Percentiles rank a stretch among this genome's conserved stretches.
Conservation (phyloP, 1,139 yeast species). For the Blastobotrys ciferrii region DNA sequence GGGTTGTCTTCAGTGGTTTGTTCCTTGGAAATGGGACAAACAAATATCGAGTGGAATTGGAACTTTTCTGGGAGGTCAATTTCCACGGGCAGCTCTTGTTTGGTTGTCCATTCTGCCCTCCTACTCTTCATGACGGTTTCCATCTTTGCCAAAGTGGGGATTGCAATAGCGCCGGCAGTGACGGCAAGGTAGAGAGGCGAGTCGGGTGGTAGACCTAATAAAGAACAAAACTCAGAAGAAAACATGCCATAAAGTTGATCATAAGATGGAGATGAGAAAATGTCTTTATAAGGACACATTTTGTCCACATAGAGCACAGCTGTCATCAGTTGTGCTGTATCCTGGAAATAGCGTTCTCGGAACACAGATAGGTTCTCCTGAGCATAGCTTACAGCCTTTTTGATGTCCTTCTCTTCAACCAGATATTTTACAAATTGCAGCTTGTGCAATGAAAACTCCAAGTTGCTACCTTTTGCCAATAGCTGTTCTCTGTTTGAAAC, state of each 20-base stretch:
- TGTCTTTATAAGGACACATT: constrained; percentile 42
- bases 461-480: constrained; percentile 37
- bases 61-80: constrained; percentile 51
- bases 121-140: constrained; percentile 47
- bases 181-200: constrained; percentile 69
- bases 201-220: constrained; percentile 61
- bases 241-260: constrained; percentile 52
- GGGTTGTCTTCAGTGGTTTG: constrained; percentile 64
- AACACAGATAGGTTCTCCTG: constrained; percentile 51
- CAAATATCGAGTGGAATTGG: constrained; percentile 78
- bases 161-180: constrained; percentile 67
- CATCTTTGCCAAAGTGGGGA: constrained; percentile 71
- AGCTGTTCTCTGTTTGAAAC: constrained; percentile 32
- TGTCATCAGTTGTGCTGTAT: constrained; percentile 55
- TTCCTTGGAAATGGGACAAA: constrained; percentile 88
- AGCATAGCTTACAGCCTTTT: constrained; percentile 54
- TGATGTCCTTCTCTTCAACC: constrained; percentile 22
- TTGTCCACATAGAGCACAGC: constrained; percentile 43
- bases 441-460: constrained; percentile 65
- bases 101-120: constrained; percentile 56
- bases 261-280: constrained; percentile 36
- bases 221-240: constrained; percentile 64
- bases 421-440: constrained; percentile 49
- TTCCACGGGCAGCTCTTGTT: constrained; percentile 60
- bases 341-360: constrained; percentile 42